phyloP scores from a whole-genome alignment of 306 rosid species.

The Pyrus communis region DNA sequence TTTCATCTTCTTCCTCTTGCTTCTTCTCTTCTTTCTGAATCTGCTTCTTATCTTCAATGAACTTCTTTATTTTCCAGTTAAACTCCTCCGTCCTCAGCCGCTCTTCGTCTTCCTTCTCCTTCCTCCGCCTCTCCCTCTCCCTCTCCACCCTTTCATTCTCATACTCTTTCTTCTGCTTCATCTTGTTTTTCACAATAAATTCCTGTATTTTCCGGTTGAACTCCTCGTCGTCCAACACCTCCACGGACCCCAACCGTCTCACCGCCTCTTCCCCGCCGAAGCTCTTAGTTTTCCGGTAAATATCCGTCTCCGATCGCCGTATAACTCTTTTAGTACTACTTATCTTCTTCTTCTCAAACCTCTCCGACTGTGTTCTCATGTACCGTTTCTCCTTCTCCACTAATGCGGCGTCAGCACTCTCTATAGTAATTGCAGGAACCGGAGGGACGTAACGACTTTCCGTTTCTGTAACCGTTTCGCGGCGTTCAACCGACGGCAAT shows the following conservation, averaged over 20 bases:
- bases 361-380: slow-evolving; percentile 51
- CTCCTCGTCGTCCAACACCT: slow-evolving; percentile 53
- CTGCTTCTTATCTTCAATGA: not conserved
- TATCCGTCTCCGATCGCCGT: slow-evolving; percentile 22
- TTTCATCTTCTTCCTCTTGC: not conserved
- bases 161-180: slow-evolving; percentile 28
- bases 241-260: slow-evolving; percentile 19
- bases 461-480: not conserved
- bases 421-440: not conserved
- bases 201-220: slow-evolving; percentile 46
- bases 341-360: slow-evolving; percentile 1
- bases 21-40: not conserved
- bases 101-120: not conserved
- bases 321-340: not conserved
- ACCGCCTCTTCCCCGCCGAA: slow-evolving; percentile 15
- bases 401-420: slow-evolving; percentile 8
- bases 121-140: not conserved
- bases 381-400: slow-evolving; percentile 28
- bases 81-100: slow-evolving; percentile 41
- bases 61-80: slow-evolving; percentile 31
- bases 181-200: slow-evolving; percentile 48
- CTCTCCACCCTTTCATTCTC: not conserved
- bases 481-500: not conserved
- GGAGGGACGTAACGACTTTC: not conserved
- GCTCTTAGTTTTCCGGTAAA: not conserved